Conservation (phyloP, 2,329 filamentous ascomycete species). For the Sodiomyces alkalinus region DNA sequence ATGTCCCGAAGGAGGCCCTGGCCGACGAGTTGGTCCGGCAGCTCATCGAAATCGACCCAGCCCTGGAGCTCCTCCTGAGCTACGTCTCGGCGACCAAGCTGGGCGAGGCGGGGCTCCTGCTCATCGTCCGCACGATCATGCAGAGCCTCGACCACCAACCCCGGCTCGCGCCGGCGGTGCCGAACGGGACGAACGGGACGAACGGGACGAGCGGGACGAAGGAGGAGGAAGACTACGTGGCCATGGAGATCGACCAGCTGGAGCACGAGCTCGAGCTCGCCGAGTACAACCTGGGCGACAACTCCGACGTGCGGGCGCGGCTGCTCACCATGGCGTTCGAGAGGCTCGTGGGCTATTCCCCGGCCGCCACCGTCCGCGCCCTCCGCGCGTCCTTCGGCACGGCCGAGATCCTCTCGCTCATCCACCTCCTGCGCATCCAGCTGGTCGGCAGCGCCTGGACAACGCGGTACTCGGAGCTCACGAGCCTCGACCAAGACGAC, state of each 20-base stretch:
- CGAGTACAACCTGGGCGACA: constrained; percentile 50
- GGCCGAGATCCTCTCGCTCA: constrained; percentile 55
- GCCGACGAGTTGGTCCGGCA: constrained; percentile 47
- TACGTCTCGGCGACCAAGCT: constrained; percentile 52
- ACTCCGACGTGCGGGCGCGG: constrained; percentile 45
- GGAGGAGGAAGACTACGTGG: constrained; percentile 19
- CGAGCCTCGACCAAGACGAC: constrained; percentile 25
- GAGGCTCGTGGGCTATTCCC: constrained; percentile 52
- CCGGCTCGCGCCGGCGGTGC: constrained; percentile 7
- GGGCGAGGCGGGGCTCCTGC: constrained; percentile 48
- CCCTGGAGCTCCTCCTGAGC: constrained; percentile 49
- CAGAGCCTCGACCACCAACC: constrained; percentile 42
- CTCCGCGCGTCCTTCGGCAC: constrained; percentile 49
- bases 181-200: constrained; percentile 5
- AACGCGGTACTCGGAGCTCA: constrained; percentile 49
- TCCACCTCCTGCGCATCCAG: constrained; percentile 58
- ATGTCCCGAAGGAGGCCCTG: constrained; percentile 27
- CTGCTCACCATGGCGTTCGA: constrained; percentile 53
- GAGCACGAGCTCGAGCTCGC: constrained; percentile 53
- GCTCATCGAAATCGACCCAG: constrained; percentile 50
- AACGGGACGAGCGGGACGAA: constrained; percentile 7
- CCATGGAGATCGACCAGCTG: constrained; percentile 42
- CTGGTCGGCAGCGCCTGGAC: constrained; percentile 65
- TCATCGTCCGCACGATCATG: constrained; percentile 51
- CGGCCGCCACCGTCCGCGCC: constrained; percentile 41